Evolutionary conservation across 2,329 filamentous ascomycete genomes (phyloP).

Genomic region (Aspergillus tanneri): DNA sequence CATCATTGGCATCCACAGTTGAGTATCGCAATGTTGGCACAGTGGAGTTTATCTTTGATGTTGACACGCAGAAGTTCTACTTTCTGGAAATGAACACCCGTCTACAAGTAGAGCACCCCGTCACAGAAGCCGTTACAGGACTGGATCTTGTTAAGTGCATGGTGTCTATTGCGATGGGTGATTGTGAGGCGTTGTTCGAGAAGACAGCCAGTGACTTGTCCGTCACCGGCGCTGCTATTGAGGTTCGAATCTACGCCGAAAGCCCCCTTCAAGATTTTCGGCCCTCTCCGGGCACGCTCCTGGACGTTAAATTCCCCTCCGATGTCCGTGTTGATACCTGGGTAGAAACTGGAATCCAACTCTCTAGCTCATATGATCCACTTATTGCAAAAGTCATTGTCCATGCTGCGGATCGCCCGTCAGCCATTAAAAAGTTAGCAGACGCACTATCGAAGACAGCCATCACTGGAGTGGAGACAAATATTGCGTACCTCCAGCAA

Average conservation of each 20-base stretch:
- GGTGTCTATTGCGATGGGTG: not conserved
- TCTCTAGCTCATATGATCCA: constrained; percentile 2
- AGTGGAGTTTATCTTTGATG: constrained; percentile 49
- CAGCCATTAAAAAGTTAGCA: not conserved
- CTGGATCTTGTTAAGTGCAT: constrained; percentile 38
- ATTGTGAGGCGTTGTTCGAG: not conserved
- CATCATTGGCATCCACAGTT: constrained; percentile 37
- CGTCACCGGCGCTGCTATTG: no score
- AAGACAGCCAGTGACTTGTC: no score
- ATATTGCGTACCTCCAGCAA: not conserved
- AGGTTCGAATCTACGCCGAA: not conserved
- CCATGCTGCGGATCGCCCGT: not conserved
- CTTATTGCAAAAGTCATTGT: constrained; percentile 9
- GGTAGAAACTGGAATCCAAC: not conserved
- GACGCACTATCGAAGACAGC: not conserved
- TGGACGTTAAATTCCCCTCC: not conserved
- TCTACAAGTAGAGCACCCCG: constrained; percentile 52
- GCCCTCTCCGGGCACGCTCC: not conserved
- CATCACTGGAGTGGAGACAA: constrained; percentile 1
- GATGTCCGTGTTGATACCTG: not conserved
- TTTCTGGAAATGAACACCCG: constrained; percentile 54
- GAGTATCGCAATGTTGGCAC: constrained; percentile 47
- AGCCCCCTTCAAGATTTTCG: not conserved
- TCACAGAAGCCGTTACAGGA: constrained; percentile 43
- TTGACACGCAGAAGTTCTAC: constrained; percentile 40